These are phyloP conservation scores for Neurospora terricola DNA, from an alignment of 495 filamentous ascomycete genomes.

Conservation along the genomic window DNA sequence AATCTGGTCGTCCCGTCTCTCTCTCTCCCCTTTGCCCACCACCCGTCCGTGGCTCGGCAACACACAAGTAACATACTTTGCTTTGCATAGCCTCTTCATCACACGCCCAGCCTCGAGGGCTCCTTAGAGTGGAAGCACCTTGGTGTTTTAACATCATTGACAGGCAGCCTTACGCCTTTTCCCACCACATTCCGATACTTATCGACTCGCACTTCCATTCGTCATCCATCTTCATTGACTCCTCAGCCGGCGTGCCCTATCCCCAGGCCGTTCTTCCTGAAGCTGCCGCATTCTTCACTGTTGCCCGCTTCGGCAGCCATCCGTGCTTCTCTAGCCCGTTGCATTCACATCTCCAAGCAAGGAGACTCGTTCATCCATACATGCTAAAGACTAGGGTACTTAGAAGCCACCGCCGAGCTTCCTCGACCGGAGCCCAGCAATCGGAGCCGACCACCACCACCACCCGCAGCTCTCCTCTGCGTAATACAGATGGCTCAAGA, in stretches of 20 bases:
- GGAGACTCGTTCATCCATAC: conserved; percentile 6
- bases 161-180: not conserved
- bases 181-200: not conserved
- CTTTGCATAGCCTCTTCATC: not conserved
- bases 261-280: not conserved
- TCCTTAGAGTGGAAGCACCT: not conserved
- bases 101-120: not conserved
- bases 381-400: conserved; percentile 23
- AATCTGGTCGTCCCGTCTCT: not conserved
- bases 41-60: not conserved
- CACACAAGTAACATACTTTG: not conserved
- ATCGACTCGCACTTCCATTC: not conserved
- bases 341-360: not conserved
- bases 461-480: conserved; percentile 12
- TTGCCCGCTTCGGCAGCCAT: not conserved
- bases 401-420: conserved; percentile 27
- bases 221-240: not conserved
- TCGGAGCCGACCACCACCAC: conserved; percentile 1
- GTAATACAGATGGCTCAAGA: conserved; percentile 42
- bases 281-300: not conserved
- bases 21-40: not conserved
- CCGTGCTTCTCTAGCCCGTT: not conserved
- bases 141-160: not conserved
- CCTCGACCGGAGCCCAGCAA: conserved; percentile 23
- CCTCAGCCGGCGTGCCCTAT: not conserved